These are phyloP conservation scores for Dendrobium huoshanense DNA, from an alignment of 106 monocot species.

Conservation along the genomic window DNA sequence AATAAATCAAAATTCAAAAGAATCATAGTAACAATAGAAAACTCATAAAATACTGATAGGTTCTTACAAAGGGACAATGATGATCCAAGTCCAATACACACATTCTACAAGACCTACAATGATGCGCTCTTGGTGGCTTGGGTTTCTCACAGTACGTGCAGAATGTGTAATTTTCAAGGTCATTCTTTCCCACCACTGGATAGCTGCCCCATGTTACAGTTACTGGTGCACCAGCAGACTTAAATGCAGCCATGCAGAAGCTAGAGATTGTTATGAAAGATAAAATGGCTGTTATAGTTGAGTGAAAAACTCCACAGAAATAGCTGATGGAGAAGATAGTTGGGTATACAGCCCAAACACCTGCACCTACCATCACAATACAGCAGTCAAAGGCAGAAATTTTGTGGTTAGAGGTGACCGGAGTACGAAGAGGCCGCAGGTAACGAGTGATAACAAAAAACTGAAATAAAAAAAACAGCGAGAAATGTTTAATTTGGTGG, in stretches of 20 bases:
- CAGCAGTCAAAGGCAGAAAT: background rate
- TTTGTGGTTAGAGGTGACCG: too few relatives aligned
- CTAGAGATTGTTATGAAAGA: slow-evolving; percentile 52
- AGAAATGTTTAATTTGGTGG: too few relatives aligned
- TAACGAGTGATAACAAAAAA: too few relatives aligned
- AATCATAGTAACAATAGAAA: background rate
- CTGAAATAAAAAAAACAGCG: too few relatives aligned
- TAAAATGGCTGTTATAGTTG: slow-evolving; percentile 41
- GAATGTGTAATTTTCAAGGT: slow-evolving; percentile 70
- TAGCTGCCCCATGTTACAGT: slow-evolving; percentile 69
- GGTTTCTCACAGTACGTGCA: slow-evolving; percentile 78
- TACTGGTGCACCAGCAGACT: slow-evolving; percentile 52
- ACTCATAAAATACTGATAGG: background rate
- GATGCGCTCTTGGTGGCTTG: slow-evolving; percentile 88
- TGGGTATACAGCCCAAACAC: slow-evolving; percentile 82
- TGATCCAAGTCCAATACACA: slow-evolving; percentile 98
- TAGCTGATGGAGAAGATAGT: slow-evolving; percentile 64
- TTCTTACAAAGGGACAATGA: slow-evolving; percentile 96
- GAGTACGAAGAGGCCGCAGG: too few relatives aligned
- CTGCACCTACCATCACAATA: slow-evolving; percentile 56
- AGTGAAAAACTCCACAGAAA: slow-evolving; percentile 69
- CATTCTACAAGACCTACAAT: slow-evolving; percentile 82
- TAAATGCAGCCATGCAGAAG: slow-evolving; percentile 62
- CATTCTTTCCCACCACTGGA: slow-evolving; percentile 52
- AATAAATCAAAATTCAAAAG: background rate